Base-by-base conservation (phyloP, 2,329 filamentous ascomycete species). In the Botryosphaeria dothidea region DNA sequence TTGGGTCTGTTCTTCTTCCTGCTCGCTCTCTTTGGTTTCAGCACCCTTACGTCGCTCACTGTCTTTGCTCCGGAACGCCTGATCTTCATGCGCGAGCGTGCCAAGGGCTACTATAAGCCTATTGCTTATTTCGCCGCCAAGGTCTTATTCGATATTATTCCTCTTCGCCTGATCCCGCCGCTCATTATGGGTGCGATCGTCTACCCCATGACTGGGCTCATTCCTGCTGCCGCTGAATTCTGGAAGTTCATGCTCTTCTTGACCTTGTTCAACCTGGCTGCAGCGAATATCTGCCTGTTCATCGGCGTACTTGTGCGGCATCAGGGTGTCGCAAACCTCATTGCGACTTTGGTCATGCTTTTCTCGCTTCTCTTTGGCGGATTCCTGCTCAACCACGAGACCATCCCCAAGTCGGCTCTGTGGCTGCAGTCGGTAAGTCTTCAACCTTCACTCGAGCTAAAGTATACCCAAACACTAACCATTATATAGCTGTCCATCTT, bases 1-100 rank as follows among this genome's bases (percentile, higher is more conserved):
- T 88, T 99, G 4, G 95, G 95, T 68, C 86, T 99, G 15, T 99
- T 99, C 85, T 96, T 99, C 83, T 99, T 99, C 82, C 85, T 99
- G 36, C 85, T 99, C 1, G 93, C 95, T 0, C 85, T 99, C 2
- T 99, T 98, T 72, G 95, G 95, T 9, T 99, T 99, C 82, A 97
- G 92, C 78, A 97, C 94, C 0, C 83, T 99, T 43, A 98, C 95
- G 0, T 96, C 92, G 71, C 83, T 99, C 63, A 97, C 91, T 31
- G 94, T 97, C 11, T 99, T 99, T 77, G 93, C 93, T 0, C 87
- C 92, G 0, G 95, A 99, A 78, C 86, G 95, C 49, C 85, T 97
- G 7, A 82, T 99, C 41, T 99, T 99, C 75, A 89, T 96, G 11
- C 88, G 95, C 56, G 95, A 99, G 78, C 86, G 95, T 68, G 95